Evolutionary conservation across 1,139 yeast genomes (phyloP).

Genomic region (Zhuliangozyma parablackwelliae): DNA sequence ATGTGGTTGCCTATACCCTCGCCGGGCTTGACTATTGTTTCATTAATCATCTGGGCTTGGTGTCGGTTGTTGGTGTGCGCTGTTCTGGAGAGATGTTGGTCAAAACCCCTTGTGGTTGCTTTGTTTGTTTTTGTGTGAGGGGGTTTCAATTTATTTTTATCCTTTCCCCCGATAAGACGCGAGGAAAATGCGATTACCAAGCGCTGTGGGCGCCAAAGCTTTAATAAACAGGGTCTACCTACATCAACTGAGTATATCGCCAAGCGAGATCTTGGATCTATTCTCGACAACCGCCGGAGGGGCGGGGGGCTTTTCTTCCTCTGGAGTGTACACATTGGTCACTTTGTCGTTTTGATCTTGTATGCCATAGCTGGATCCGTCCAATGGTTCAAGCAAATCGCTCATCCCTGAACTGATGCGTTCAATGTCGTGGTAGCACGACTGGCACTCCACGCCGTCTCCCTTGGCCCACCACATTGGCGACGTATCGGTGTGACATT

Average conservation of each 20-base stretch:
- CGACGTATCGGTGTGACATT: constrained; percentile 24
- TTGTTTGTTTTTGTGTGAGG: too few species aligned
- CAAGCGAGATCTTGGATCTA: constrained; percentile 21
- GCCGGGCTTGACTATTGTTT: constrained; percentile 28
- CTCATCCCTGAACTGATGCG: too few species aligned
- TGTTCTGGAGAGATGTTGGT: too few species aligned
- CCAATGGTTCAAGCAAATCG: constrained; percentile 25
- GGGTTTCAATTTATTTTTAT: too few species aligned
- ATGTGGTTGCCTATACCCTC: constrained; percentile 30
- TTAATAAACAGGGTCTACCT: not conserved
- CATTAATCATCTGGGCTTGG: constrained; percentile 14
- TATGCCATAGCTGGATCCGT: constrained; percentile 33
- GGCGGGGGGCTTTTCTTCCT: not conserved
- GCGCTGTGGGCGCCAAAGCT: too few species aligned
- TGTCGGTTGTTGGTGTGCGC: too few species aligned
- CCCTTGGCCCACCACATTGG: constrained; percentile 38
- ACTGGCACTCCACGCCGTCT: constrained; percentile 21
- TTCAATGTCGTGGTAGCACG: constrained; percentile 25
- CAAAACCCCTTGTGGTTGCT: too few species aligned
- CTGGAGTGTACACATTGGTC: constrained; percentile 12
- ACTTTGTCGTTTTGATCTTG: constrained; percentile 24
- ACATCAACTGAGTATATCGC: constrained; percentile 18
- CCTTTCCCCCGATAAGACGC: too few species aligned
- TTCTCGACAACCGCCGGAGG: constrained; percentile 8
- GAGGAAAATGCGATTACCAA: too few species aligned